Evolutionary conservation across 495 filamentous ascomycete species (phyloP).

Genomic region (Neurospora hispaniola): DNA sequence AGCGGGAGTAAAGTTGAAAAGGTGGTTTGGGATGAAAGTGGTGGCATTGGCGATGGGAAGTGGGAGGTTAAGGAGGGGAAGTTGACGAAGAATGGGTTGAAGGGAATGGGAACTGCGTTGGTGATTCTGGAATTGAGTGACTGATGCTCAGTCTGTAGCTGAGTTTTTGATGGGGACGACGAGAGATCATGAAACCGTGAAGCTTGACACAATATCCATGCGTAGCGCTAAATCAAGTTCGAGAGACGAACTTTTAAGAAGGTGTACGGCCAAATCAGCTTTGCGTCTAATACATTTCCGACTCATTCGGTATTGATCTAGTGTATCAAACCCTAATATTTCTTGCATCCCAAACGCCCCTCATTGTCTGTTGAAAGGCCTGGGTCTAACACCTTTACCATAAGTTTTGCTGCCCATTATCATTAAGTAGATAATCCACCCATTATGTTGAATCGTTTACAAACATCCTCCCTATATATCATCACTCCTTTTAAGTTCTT

Average conservation of each 20-base stretch:
- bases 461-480: not conserved
- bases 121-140: slow-evolving; percentile 12
- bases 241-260: not conserved
- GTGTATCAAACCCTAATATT: too few relatives aligned
- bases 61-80: slow-evolving; percentile 14
- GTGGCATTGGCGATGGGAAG: slow-evolving; percentile 10
- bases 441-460: not conserved
- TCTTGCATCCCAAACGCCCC: not conserved
- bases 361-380: not conserved
- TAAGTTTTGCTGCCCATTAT: not conserved
- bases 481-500: not conserved
- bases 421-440: not conserved
- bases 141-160: not conserved
- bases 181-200: too few relatives aligned
- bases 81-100: slow-evolving; percentile 12
- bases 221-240: not conserved
- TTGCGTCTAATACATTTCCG: not conserved
- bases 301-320: too few relatives aligned
- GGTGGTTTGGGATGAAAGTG: slow-evolving; percentile 10
- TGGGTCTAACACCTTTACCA: not conserved
- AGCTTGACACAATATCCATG: not conserved
- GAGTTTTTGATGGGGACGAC: too few relatives aligned
- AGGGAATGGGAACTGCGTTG: slow-evolving; percentile 16
- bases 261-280: not conserved
- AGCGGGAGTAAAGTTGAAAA: not conserved